A percentile compares a stretch with the other conserved stretches of the same genome.
Evolutionary conservation across 106 monocot species (phyloP).

Genomic region (Narthecium ossifragum): DNA sequence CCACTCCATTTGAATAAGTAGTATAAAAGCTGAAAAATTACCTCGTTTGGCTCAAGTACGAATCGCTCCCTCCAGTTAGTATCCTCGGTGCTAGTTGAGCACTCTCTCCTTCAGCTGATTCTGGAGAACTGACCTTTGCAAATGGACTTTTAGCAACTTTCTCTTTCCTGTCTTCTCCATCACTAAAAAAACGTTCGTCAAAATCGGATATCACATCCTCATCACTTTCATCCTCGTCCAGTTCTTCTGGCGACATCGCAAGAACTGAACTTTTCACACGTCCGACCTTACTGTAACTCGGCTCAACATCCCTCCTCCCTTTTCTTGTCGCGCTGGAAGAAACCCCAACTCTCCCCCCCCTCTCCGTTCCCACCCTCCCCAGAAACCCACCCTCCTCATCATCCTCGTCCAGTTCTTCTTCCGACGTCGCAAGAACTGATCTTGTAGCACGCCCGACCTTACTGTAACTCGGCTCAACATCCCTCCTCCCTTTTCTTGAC

Average conservation of each 20-base stretch:
- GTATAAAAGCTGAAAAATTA: slow-evolving; percentile 18
- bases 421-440: slow-evolving; percentile 11
- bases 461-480: slow-evolving; percentile 9
- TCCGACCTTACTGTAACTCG: slow-evolving; percentile 3
- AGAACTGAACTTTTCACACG: slow-evolving; percentile 4
- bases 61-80: slow-evolving; percentile 8
- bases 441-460: slow-evolving; percentile 3
- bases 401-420: slow-evolving; percentile 31
- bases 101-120: slow-evolving; percentile 5
- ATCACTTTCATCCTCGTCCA: slow-evolving; percentile 21
- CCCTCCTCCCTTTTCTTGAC: slow-evolving; percentile 27
- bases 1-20: no score
- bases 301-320: slow-evolving; percentile 22
- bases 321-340: slow-evolving; percentile 21
- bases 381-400: slow-evolving; percentile 24
- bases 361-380: slow-evolving; percentile 10
- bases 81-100: background rate
- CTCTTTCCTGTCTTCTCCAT: slow-evolving; percentile 17
- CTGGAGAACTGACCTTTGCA: background rate
- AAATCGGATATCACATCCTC: slow-evolving; percentile 23
- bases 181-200: slow-evolving; percentile 32
- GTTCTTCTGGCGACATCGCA: slow-evolving; percentile 27
- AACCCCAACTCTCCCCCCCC: slow-evolving; percentile 5
- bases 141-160: background rate
- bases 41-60: slow-evolving; percentile 64